phyloP scores from a whole-genome alignment of 768 basidiomycete genomes.

The Termitomyces sp. region DNA sequence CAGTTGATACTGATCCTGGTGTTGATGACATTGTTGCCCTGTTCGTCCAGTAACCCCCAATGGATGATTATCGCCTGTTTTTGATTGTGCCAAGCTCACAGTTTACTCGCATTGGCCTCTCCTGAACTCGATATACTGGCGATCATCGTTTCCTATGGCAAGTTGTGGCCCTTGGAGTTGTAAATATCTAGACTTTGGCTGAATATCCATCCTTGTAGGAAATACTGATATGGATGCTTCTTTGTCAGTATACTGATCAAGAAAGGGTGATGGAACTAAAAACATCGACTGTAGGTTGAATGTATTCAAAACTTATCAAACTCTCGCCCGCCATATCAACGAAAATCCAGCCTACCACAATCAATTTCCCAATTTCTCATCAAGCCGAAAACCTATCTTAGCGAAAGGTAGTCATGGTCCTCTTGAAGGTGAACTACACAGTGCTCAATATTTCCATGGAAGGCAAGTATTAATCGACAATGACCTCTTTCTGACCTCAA shows the following conservation, averaged over 20 bases:
- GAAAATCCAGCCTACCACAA: constrained; percentile 46
- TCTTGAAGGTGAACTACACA: constrained; percentile 66
- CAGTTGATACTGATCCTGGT: constrained; percentile 86
- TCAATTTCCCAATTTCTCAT: constrained; percentile 63
- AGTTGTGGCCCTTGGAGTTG: constrained; percentile 14
- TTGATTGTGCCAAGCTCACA: constrained; percentile 21
- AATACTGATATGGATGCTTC: constrained; percentile 66
- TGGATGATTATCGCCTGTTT: not conserved
- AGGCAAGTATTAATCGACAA: constrained; percentile 36
- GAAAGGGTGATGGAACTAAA: not conserved
- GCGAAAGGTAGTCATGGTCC: constrained; percentile 63
- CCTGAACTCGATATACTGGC: constrained; percentile 82
- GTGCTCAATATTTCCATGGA: constrained; percentile 85
- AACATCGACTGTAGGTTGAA: constrained; percentile 47
- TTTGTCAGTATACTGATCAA: constrained; percentile 40
- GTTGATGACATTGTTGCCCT: constrained; percentile 81
- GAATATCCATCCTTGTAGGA: constrained; percentile 36
- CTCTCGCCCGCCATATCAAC: constrained; percentile 56
- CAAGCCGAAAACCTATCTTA: constrained; percentile 53
- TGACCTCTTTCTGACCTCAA: not conserved
- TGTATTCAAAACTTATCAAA: constrained; percentile 72
- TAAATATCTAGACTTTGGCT: not conserved
- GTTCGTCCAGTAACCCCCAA: constrained; percentile 33
- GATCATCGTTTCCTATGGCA: constrained; percentile 75
- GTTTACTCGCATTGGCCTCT: constrained; percentile 74